Percentiles rank a stretch among this genome's conserved stretches.
phyloP scores from a whole-genome alignment of 192 early-diverging fungal genomes.

The Ambispora gerdemannii region DNA sequence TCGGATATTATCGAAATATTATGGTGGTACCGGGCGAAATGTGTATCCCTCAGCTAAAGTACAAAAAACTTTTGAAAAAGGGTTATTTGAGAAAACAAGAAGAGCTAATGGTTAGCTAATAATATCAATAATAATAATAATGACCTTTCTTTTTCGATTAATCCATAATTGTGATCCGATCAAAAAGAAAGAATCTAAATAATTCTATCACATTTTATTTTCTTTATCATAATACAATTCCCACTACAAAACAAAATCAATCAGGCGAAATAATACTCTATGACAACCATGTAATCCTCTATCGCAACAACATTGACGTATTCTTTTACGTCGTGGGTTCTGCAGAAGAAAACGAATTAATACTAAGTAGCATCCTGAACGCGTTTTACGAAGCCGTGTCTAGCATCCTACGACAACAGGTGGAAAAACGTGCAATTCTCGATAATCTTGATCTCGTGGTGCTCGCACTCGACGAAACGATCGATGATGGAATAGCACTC shows the following conservation, averaged over 20 bases:
- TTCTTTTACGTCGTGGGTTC: conserved; percentile 90
- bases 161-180: no score
- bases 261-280: conserved; percentile 93
- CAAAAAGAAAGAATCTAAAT: no score
- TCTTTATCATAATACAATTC: no score
- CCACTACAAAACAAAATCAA: no score
- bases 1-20: conserved; percentile 93
- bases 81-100: conserved; percentile 88
- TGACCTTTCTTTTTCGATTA: no score
- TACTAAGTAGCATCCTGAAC: conserved; percentile 74
- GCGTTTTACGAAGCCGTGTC: conserved; percentile 83
- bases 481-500: conserved; percentile 86
- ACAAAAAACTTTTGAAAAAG: conserved; percentile 88
- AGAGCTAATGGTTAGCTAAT: conserved; percentile 66
- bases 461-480: conserved; percentile 88
- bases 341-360: conserved; percentile 91
- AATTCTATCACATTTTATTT: no score
- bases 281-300: conserved; percentile 88
- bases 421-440: conserved; percentile 86
- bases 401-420: conserved; percentile 80
- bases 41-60: conserved; percentile 70
- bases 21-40: conserved; percentile 47
- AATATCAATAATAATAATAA: no score
- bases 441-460: conserved; percentile 91
- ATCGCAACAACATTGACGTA: conserved; percentile 81